Percentiles rank a stretch among this genome's conserved stretches.
phyloP scores from a whole-genome alignment of 2,329 filamentous ascomycete genomes.

The Colletotrichum karsti region DNA sequence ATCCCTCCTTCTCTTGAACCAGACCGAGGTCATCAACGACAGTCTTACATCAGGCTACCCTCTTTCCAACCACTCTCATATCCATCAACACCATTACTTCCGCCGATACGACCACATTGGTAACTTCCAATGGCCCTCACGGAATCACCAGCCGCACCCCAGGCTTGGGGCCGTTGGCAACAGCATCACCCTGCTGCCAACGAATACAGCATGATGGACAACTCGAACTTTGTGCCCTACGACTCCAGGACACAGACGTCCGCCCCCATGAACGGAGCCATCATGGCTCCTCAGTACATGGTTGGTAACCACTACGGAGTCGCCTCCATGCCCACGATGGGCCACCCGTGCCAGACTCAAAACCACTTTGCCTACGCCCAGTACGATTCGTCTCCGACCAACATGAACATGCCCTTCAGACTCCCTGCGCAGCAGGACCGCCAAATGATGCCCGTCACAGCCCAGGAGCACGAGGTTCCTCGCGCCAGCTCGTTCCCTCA shows the following conservation, averaged over 20 bases:
- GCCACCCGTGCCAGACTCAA: slow-evolving; percentile 50
- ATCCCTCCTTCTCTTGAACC: slow-evolving; percentile 9
- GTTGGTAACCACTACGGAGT: slow-evolving; percentile 53
- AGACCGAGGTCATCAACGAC: neutral
- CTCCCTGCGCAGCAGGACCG: slow-evolving; percentile 37
- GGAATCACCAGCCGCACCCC: slow-evolving; percentile 51
- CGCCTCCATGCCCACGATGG: slow-evolving; percentile 49
- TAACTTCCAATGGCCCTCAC: slow-evolving; percentile 60
- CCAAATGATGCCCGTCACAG: slow-evolving; percentile 20
- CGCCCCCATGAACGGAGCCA: slow-evolving; percentile 50
- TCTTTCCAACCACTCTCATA: neutral
- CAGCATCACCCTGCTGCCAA: slow-evolving; percentile 47
- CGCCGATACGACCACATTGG: too few species aligned
- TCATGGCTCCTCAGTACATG: slow-evolving; percentile 57
- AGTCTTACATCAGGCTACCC: neutral
- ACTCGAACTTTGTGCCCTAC: slow-evolving; percentile 56
- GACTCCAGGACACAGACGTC: slow-evolving; percentile 50
- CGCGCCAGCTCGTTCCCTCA: slow-evolving; percentile 26
- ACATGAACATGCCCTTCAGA: slow-evolving; percentile 43
- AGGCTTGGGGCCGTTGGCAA: slow-evolving; percentile 65
- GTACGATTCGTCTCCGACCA: slow-evolving; percentile 47
- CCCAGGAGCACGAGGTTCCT: slow-evolving; percentile 15
- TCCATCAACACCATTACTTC: slow-evolving; percentile 16
- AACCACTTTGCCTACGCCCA: slow-evolving; percentile 53
- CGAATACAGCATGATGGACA: slow-evolving; percentile 59